Evolutionary conservation across 768 basidiomycete species (phyloP).

Genomic region (Suillus hirtellus): DNA sequence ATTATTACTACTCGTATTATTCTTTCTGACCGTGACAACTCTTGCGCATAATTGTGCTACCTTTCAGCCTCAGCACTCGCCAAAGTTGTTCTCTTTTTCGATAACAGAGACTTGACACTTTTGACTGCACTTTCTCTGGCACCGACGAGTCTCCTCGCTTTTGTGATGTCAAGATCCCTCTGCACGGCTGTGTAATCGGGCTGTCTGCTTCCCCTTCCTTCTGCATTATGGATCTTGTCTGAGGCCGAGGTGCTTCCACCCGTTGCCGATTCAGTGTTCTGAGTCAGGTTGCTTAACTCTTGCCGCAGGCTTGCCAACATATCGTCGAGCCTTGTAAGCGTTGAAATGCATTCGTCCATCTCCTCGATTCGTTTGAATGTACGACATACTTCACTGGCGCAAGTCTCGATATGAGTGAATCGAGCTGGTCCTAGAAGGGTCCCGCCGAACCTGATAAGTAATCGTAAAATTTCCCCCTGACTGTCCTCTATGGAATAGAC

Average conservation of each 20-base stretch:
- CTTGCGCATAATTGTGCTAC: background rate
- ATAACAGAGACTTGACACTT: conserved; percentile 56
- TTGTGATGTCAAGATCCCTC: conserved; percentile 51
- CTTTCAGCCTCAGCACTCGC: background rate
- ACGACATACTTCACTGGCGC: conserved; percentile 71
- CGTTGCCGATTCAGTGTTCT: background rate
- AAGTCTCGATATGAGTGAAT: conserved; percentile 77
- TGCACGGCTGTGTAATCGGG: conserved; percentile 49
- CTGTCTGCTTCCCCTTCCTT: conserved; percentile 24
- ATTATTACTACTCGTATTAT: background rate
- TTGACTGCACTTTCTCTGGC: conserved; percentile 71
- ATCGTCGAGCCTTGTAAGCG: conserved; percentile 61
- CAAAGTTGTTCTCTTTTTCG: conserved; percentile 32
- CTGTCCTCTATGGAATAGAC: too few species aligned
- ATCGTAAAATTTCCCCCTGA: background rate
- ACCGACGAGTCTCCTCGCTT: conserved; percentile 64
- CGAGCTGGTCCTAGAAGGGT: conserved; percentile 72
- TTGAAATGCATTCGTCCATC: conserved; percentile 58
- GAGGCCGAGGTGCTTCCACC: background rate
- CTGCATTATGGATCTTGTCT: background rate
- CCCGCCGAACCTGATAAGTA: conserved; percentile 69
- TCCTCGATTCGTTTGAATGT: conserved; percentile 68
- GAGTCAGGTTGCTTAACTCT: conserved; percentile 30
- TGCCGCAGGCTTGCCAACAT: conserved; percentile 56
- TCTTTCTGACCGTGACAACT: background rate